These are phyloP conservation scores for Aspergillus sclerotiicarbonarius DNA, from an alignment of 495 filamentous ascomycete genomes.

Conservation along the genomic window DNA sequence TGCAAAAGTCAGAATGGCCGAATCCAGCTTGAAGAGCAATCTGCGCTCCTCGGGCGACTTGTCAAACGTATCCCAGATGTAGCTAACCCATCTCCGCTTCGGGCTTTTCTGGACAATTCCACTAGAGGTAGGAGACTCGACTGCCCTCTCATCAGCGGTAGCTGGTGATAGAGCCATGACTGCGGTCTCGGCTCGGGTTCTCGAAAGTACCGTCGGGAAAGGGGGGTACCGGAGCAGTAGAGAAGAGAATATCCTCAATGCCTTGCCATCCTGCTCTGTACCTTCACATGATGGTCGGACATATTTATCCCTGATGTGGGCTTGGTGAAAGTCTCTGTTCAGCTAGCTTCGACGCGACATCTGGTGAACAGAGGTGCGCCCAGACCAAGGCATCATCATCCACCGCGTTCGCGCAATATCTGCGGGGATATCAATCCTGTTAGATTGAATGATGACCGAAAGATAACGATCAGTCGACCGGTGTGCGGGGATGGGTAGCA, in stretches of 20 bases:
- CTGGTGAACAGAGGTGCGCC: neutral
- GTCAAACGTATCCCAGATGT: slow-evolving; percentile 61
- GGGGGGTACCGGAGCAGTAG: neutral
- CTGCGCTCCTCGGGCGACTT: slow-evolving; percentile 59
- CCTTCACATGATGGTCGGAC: too few species aligned
- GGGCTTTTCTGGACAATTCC: slow-evolving; percentile 22
- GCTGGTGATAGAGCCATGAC: neutral
- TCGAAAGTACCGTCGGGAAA: neutral
- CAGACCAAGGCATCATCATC: slow-evolving; percentile 11
- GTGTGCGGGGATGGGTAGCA: neutral
- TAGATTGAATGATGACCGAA: neutral
- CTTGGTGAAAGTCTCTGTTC: too few species aligned
- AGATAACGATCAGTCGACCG: neutral
- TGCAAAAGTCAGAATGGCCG: slow-evolving; percentile 53
- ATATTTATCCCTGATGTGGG: too few species aligned
- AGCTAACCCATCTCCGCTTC: slow-evolving; percentile 42
- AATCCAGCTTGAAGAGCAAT: slow-evolving; percentile 60
- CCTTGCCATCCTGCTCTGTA: too few species aligned
- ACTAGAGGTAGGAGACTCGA: slow-evolving; percentile 5
- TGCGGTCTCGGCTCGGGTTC: neutral
- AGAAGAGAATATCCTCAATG: too few species aligned
- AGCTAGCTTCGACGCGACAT: too few species aligned
- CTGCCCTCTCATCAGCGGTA: slow-evolving; percentile 16
- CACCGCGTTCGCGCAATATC: neutral
- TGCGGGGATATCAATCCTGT: neutral